Percentiles rank a stretch among this genome's conserved stretches.
phyloP scores from a whole-genome alignment of 1,284 basidiomycete species.

The Kalmanozyma brasiliensis region DNA sequence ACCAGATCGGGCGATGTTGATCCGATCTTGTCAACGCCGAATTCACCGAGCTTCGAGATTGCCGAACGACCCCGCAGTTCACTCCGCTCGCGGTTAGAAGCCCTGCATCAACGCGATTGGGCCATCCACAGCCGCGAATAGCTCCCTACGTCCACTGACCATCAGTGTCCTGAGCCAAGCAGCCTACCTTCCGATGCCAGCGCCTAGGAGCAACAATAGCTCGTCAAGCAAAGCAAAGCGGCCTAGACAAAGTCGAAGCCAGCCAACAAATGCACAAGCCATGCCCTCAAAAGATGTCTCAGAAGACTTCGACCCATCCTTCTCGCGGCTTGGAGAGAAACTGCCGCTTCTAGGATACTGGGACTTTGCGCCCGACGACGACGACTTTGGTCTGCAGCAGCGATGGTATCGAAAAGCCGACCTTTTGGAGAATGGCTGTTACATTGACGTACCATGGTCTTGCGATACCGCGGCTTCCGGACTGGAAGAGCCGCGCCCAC shows the following conservation, averaged over 20 bases:
- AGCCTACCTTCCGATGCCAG: too few relatives aligned
- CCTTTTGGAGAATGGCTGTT: not conserved
- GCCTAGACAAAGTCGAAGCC: too few relatives aligned
- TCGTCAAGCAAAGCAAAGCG: too few relatives aligned
- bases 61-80: not conserved
- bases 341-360: slow-evolving; percentile 16
- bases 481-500: slow-evolving; percentile 3
- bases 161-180: too few relatives aligned
- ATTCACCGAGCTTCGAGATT: not conserved
- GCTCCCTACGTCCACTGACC: too few relatives aligned
- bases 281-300: not conserved
- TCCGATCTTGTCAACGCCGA: not conserved
- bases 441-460: slow-evolving; percentile 34
- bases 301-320: slow-evolving; percentile 8
- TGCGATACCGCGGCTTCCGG: slow-evolving; percentile 26
- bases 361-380: slow-evolving; percentile 36
- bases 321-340: slow-evolving; percentile 5
- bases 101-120: slow-evolving; percentile 1
- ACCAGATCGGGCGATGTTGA: not conserved
- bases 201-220: too few relatives aligned
- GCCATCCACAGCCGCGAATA: not conserved
- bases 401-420: slow-evolving; percentile 17
- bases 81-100: not conserved
- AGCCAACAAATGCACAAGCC: too few relatives aligned
- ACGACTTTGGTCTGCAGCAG: slow-evolving; percentile 24